phyloP scores from a whole-genome alignment of 352 stramenopile genomes.

The Lagenidium sp. region DNA sequence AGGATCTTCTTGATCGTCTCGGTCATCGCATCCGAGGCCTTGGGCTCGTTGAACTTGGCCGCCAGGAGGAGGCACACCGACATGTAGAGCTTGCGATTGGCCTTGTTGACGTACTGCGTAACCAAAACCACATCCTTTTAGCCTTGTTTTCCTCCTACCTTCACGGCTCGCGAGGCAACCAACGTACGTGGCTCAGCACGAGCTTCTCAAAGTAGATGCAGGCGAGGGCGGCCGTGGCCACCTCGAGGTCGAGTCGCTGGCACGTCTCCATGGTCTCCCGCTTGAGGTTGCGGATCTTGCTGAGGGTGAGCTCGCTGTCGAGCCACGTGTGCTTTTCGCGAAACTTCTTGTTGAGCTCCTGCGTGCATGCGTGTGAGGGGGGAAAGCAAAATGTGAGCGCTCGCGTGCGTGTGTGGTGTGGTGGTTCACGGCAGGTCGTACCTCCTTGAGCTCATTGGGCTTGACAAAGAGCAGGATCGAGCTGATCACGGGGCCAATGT shows the following conservation, averaged over 20 bases:
- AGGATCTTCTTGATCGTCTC: constrained; percentile 55
- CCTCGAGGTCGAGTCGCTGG: constrained; percentile 82
- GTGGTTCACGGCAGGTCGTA: constrained; percentile 1
- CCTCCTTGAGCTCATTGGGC: constrained; percentile 90
- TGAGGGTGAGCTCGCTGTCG: constrained; percentile 89
- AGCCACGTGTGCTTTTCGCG: constrained; percentile 90
- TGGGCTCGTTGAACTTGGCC: constrained; percentile 89
- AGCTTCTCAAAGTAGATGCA: constrained; percentile 97
- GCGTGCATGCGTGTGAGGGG: background rate
- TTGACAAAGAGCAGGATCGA: constrained; percentile 95
- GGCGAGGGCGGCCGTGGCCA: constrained; percentile 91
- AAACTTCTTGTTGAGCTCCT: constrained; percentile 96
- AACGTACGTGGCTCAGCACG: constrained; percentile 80
- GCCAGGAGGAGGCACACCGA: constrained; percentile 92
- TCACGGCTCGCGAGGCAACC: constrained; percentile 21
- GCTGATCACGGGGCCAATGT: constrained; percentile 88
- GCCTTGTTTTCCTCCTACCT: too few relatives aligned
- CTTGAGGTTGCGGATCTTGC: constrained; percentile 95
- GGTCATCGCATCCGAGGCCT: constrained; percentile 56
- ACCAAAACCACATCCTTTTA: constrained; percentile 29
- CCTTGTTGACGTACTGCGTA: constrained; percentile 92
- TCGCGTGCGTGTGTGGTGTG: background rate
- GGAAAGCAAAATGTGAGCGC: background rate
- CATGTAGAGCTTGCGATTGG: constrained; percentile 95
- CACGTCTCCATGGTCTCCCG: constrained; percentile 71